A percentile compares a stretch with the other conserved stretches of the same genome.
Conservation (phyloP, 768 basidiomycete genomes). For the Lentinula raphanica region DNA sequence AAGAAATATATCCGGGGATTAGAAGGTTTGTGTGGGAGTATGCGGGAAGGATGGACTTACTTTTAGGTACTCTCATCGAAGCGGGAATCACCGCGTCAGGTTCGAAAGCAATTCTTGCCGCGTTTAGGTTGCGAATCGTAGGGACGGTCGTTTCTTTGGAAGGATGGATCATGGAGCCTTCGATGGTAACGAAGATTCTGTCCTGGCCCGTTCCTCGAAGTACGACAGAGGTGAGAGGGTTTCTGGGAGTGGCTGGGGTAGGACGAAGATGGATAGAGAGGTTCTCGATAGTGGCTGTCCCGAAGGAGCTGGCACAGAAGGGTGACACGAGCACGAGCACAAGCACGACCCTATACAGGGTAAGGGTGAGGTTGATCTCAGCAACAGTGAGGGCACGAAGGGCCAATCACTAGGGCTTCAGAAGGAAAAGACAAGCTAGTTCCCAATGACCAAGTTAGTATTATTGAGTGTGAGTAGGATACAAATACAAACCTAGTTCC, state of each 20-base stretch:
- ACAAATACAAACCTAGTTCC: no score
- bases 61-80: not conserved
- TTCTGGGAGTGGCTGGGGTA: not conserved
- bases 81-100: not conserved
- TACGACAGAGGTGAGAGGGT: not conserved
- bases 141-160: not conserved
- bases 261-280: not conserved
- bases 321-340: no score
- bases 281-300: no score
- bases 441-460: no score
- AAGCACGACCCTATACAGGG: no score
- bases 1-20: slow-evolving; percentile 23
- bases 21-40: slow-evolving; percentile 26
- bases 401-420: no score
- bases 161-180: not conserved
- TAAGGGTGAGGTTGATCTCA: no score
- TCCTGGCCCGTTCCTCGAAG: not conserved
- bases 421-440: no score
- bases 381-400: no score
- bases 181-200: not conserved
- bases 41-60: slow-evolving; percentile 2
- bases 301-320: no score
- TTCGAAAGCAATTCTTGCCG: not conserved
- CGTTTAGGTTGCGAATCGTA: not conserved
- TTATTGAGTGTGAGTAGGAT: no score